Percentiles rank a stretch among this genome's conserved stretches.
Evolutionary conservation across 228 moss, liverwort and hornwort genomes (phyloP).

Genomic region (Sphagnum fallax): DNA sequence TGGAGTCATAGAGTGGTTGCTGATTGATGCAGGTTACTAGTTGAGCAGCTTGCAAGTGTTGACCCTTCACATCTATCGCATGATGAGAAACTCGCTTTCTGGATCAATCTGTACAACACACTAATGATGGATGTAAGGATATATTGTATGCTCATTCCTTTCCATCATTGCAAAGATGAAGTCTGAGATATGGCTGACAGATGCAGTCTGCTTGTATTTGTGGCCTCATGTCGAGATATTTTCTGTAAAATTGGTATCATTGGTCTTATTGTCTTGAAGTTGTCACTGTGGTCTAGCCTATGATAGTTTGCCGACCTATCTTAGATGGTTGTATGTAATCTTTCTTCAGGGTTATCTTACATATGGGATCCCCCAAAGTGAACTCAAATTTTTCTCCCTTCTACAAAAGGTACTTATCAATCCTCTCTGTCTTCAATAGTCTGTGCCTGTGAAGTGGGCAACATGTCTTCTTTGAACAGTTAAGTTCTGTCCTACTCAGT

Average conservation of each 20-base stretch:
- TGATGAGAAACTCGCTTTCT: slow-evolving; percentile 80
- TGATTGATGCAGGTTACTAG: slow-evolving; percentile 37
- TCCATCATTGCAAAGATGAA: neutral
- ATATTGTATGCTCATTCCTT: neutral
- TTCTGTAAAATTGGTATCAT: neutral
- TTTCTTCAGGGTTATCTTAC: slow-evolving; percentile 70
- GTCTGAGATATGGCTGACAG: neutral
- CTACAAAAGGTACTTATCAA: slow-evolving; percentile 54
- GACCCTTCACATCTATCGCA: slow-evolving; percentile 51
- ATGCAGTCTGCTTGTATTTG: neutral
- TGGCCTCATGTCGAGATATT: neutral
- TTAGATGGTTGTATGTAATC: neutral
- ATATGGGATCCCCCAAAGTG: slow-evolving; percentile 75
- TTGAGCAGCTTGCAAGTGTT: slow-evolving; percentile 62
- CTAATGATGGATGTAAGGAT: slow-evolving; percentile 86
- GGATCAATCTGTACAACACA: slow-evolving; percentile 84
- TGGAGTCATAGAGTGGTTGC: neutral
- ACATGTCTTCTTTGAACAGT: neutral
- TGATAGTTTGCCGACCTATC: neutral
- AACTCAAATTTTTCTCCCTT: slow-evolving; percentile 67
- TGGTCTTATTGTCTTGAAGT: neutral
- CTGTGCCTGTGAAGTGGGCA: neutral
- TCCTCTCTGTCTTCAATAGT: too few relatives aligned
- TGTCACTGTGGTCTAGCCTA: neutral
- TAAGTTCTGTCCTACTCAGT: neutral